phyloP scores from a whole-genome alignment of 345 rosid species.

The Ceriops zippeliana region DNA sequence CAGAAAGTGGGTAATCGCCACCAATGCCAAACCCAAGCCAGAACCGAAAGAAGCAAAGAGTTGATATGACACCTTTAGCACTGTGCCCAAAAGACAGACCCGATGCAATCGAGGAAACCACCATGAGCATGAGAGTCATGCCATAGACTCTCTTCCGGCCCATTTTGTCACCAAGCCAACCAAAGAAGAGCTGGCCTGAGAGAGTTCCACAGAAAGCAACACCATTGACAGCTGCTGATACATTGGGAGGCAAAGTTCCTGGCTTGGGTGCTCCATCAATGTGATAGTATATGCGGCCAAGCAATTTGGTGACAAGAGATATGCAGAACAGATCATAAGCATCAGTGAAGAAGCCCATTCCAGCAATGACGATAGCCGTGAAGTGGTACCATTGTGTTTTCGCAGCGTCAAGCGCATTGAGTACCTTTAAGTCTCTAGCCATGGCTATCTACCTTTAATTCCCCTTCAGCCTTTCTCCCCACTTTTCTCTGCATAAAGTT shows the following conservation, averaged over 20 bases:
- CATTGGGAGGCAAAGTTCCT: constrained; percentile 6
- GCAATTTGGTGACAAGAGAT: constrained; percentile 7
- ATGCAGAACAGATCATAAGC: constrained; percentile 14
- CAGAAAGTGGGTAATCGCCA: constrained; percentile 7
- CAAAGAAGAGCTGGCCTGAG: constrained; percentile 8
- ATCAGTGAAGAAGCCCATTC: constrained; percentile 12
- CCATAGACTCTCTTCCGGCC: constrained; percentile 7
- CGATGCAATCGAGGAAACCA: background rate
- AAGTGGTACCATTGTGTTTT: constrained; percentile 12
- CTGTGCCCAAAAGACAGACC: constrained; percentile 6
- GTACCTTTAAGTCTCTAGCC: background rate
- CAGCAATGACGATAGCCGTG: constrained; percentile 12
- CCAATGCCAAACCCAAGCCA: constrained; percentile 10
- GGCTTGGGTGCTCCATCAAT: constrained; percentile 4
- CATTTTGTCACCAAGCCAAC: constrained; percentile 7
- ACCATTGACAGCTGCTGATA: constrained; percentile 8
- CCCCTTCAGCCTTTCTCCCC: background rate
- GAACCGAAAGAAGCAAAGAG: constrained; percentile 15
- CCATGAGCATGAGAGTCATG: constrained; percentile 4
- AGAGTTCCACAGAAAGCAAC: constrained; percentile 14
- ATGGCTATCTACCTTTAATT: background rate
- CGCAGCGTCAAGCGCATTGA: constrained; percentile 9
- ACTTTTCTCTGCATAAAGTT: background rate
- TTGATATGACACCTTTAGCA: constrained; percentile 8
- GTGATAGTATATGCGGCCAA: constrained; percentile 10